Conservation (phyloP, 192 early-diverging fungal species). For the Gamsiella multidivaricata region DNA sequence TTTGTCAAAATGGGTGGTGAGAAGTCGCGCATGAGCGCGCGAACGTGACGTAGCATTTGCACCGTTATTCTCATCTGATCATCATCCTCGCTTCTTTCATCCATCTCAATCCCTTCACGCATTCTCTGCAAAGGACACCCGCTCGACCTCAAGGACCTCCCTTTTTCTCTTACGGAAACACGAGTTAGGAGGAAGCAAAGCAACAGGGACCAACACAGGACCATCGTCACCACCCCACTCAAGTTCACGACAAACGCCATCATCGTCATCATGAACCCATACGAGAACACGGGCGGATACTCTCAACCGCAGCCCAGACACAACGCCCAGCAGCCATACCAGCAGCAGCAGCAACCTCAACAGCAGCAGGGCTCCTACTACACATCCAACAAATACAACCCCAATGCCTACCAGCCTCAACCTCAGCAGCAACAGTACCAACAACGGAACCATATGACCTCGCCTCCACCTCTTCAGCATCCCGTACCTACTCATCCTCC, state of each 20-base stretch:
- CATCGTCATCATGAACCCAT: slow-evolving; percentile 50
- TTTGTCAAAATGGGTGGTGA: too few relatives aligned
- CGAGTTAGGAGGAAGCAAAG: too few relatives aligned
- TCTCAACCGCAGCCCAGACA: slow-evolving; percentile 44
- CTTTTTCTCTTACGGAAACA: too few relatives aligned
- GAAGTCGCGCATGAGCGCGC: too few relatives aligned
- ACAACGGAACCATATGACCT: slow-evolving; percentile 39
- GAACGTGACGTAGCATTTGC: slow-evolving; percentile 14
- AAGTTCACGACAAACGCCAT: too few relatives aligned
- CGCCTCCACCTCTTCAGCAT: slow-evolving; percentile 70
- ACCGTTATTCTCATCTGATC: not conserved
- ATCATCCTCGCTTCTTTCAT: slow-evolving; percentile 8
- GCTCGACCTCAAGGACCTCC: not conserved
- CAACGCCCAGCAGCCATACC: slow-evolving; percentile 36
- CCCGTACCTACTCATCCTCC: slow-evolving; percentile 71
- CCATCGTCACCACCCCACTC: too few relatives aligned
- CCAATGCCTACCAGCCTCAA: slow-evolving; percentile 49
- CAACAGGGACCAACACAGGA: too few relatives aligned
- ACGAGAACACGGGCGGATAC: slow-evolving; percentile 39
- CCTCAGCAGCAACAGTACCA: slow-evolving; percentile 36
- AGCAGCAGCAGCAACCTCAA: slow-evolving; percentile 29
- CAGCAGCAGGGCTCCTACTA: slow-evolving; percentile 18
- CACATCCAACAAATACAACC: slow-evolving; percentile 36
- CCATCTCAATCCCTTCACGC: slow-evolving; percentile 6
- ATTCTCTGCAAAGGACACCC: not conserved